phyloP scores from a whole-genome alignment of 495 filamentous ascomycete genomes.

The Clavariopsis aquatica region DNA sequence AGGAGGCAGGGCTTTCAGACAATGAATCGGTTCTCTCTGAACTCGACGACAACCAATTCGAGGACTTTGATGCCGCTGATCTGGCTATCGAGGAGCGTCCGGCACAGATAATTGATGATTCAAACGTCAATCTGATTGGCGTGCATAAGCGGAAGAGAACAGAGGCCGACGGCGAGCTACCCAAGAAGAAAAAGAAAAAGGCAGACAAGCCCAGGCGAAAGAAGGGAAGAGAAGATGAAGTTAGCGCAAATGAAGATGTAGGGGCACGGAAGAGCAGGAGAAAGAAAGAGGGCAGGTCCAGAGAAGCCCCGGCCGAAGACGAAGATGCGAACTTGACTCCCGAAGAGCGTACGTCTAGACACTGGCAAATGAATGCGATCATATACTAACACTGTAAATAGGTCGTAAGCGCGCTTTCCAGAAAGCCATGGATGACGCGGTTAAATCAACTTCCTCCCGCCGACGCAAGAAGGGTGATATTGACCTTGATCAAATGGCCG shows the following conservation, averaged over 20 bases:
- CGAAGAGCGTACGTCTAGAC: slow-evolving; percentile 52
- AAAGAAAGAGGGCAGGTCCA: slow-evolving; percentile 44
- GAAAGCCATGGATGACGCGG: slow-evolving; percentile 80
- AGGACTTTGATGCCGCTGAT: slow-evolving; percentile 79
- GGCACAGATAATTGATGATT: slow-evolving; percentile 80
- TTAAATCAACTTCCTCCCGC: slow-evolving; percentile 70
- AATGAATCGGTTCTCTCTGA: slow-evolving; percentile 63
- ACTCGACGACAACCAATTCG: slow-evolving; percentile 92
- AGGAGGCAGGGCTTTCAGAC: slow-evolving; percentile 60
- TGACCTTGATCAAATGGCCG: slow-evolving; percentile 84
- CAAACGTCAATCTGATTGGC: slow-evolving; percentile 69
- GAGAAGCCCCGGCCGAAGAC: slow-evolving; percentile 60
- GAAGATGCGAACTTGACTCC: slow-evolving; percentile 52
- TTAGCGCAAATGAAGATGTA: slow-evolving; percentile 58
- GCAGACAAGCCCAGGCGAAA: slow-evolving; percentile 74
- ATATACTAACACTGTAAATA: slow-evolving; percentile 38
- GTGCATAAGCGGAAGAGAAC: slow-evolving; percentile 79
- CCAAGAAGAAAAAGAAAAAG: slow-evolving; percentile 66
- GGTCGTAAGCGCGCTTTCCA: slow-evolving; percentile 78
- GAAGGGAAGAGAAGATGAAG: slow-evolving; percentile 55
- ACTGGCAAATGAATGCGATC: not conserved
- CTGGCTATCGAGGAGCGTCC: slow-evolving; percentile 76
- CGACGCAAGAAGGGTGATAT: slow-evolving; percentile 86
- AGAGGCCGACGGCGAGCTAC: slow-evolving; percentile 56
- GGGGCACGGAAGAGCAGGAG: slow-evolving; percentile 55